A percentile compares a stretch with the other conserved stretches of the same genome.
Conservation (phyloP, 306 rosid species). For the Begonia fuchsioides region DNA sequence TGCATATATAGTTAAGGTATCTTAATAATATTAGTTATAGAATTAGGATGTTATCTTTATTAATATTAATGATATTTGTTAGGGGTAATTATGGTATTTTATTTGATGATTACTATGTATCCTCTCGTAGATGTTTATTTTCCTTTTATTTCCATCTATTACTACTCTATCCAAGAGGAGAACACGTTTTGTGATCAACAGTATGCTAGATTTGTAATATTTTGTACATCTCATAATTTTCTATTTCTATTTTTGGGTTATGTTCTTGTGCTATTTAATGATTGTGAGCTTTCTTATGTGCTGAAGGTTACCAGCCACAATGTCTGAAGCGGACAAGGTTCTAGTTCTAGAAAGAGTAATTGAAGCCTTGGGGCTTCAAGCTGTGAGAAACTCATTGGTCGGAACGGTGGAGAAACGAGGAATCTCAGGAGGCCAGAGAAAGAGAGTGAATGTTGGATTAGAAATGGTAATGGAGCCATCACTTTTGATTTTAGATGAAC, state of each 20-base stretch:
- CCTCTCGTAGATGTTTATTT: too few species aligned
- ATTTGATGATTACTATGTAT: too few species aligned
- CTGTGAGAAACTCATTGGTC: constrained; percentile 68
- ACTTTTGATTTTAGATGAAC: constrained; percentile 85
- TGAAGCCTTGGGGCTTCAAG: constrained; percentile 83
- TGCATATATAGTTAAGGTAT: too few species aligned
- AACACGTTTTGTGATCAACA: too few species aligned
- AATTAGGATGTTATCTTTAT: too few species aligned
- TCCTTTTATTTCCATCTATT: too few species aligned
- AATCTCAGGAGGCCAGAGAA: constrained; percentile 94
- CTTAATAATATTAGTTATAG: too few species aligned
- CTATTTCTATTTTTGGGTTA: too few species aligned
- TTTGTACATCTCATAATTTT: too few species aligned
- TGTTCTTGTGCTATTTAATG: background rate
- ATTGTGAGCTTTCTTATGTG: constrained; percentile 8
- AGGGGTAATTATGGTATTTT: too few species aligned
- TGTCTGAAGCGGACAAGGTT: constrained; percentile 63
- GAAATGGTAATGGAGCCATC: constrained; percentile 99
- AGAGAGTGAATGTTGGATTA: constrained; percentile 89
- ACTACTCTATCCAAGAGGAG: too few species aligned
- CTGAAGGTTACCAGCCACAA: constrained; percentile 50
- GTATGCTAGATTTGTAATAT: background rate
- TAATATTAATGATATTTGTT: too few species aligned
- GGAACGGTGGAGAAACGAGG: constrained; percentile 97
- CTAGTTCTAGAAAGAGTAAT: constrained; percentile 86